Base-by-base conservation (phyloP, 2,329 filamentous ascomycete genomes). In the Trichoderma simmonsii region DNA sequence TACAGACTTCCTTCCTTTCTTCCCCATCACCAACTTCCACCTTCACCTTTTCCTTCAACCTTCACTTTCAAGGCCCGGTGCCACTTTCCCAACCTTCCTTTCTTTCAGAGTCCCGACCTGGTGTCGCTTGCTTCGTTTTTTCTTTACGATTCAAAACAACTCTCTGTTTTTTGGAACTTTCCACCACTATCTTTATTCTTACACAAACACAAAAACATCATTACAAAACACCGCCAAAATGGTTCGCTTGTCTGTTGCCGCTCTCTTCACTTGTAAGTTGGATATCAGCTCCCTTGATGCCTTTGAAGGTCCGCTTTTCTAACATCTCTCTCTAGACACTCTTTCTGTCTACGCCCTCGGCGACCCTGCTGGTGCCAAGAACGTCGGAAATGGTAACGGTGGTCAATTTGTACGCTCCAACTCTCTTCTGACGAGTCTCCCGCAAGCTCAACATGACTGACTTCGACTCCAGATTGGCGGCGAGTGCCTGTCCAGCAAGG, bases 251-350 rank as follows among this genome's bases (percentile, higher is more conserved):
- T 70, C 75, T 60, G 63, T 76, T 57, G 72, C 75, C 68, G 63
- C 77, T 62, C 54, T 76, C 65, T 64, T 78, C 36, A 73, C 76
- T 57, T 75, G 78, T 80, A 75, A 74, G 77, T 77, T 18, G 26
- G 28, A 24, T 8, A 34, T 21, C 8, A 14, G 32, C 54, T 15
- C 43, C 24, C 24, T 6, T 28, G 28, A 28, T 12, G 28, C 28
- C 59, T 36, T 18, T 4, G n/a, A 51, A n/a, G 24, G 4, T 8
- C 18, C 24, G 3, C 5, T 30, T 15, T 28, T 34, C 43, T 72
- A 72, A 72, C 2, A 36, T 28, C n/a, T 14, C 11, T 11, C 21
- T 57, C 1, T 15, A 75, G 74, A 71, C 32, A 68, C 71, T 60
- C n/a, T 74, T 65, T 65, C 72, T 24, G 74, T 71, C 36, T 74